A percentile compares a stretch with the other conserved stretches of the same genome.
Conservation (phyloP, 805 yeast species). For the Henningerozyma blattae region DNA sequence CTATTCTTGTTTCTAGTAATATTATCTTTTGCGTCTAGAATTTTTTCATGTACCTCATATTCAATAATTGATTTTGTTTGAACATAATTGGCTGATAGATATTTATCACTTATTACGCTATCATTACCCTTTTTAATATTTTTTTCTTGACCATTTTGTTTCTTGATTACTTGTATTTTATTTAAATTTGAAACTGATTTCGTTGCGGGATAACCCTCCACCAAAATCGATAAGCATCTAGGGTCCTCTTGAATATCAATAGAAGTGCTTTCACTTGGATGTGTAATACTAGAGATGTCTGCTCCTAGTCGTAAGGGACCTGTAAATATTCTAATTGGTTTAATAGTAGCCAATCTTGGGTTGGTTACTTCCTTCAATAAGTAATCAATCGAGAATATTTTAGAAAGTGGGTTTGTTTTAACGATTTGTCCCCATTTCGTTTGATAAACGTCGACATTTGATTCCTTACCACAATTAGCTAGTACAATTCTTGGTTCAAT, state of each 20-base stretch:
- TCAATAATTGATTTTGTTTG: conserved; percentile 15
- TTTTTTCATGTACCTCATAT: conserved; percentile 11
- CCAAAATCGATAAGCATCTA: conserved; percentile 29
- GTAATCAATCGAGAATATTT: conserved; percentile 8
- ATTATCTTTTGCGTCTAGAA: conserved; percentile 12
- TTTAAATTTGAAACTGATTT: conserved; percentile 17
- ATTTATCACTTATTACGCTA: neutral
- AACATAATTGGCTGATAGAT: conserved; percentile 2
- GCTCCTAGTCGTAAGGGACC: conserved; percentile 22
- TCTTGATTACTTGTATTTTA: conserved; percentile 13
- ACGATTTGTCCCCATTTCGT: conserved; percentile 13
- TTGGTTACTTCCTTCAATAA: conserved; percentile 9
- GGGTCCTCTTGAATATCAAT: conserved; percentile 1
- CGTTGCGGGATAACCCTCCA: conserved; percentile 50
- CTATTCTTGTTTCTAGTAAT: too few species aligned
- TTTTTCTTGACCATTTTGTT: conserved; percentile 3
- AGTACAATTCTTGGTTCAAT: conserved; percentile 12
- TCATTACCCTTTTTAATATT: conserved; percentile 1
- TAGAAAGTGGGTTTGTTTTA: conserved; percentile 8
- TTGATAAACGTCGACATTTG: neutral
- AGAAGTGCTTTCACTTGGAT: neutral
- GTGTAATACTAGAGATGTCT: conserved; percentile 3
- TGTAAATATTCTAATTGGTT: conserved; percentile 20
- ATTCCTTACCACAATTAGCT: conserved; percentile 11
- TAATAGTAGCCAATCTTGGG: conserved; percentile 11